A percentile compares a stretch with the other conserved stretches of the same genome.
phyloP scores from a whole-genome alignment of 176 grass and related monocot genomes.

The Cenchrus fungigraminus region DNA sequence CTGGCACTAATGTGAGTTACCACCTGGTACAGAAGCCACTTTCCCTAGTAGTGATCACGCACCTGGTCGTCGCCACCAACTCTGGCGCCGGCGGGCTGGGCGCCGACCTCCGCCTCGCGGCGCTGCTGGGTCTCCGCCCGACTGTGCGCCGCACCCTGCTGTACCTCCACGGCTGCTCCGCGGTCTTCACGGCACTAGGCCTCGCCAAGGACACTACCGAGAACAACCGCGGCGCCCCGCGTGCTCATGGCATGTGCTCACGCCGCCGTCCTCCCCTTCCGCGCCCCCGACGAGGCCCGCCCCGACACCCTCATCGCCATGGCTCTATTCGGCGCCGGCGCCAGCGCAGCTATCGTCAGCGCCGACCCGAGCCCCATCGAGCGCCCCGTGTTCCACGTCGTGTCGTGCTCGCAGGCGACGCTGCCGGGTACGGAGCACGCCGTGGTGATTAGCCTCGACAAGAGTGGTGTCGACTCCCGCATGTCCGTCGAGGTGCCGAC shows the following conservation, averaged over 20 bases:
- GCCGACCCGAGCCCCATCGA: slow-evolving; percentile 44
- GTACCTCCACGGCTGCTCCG: slow-evolving; percentile 41
- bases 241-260: slow-evolving; percentile 51
- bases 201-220: slow-evolving; percentile 60
- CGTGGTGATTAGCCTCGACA: background rate
- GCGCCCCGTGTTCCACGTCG: slow-evolving; percentile 47
- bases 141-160: slow-evolving; percentile 36
- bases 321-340: slow-evolving; percentile 50
- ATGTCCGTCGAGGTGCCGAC: slow-evolving; percentile 43
- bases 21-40: no score
- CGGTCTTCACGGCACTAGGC: slow-evolving; percentile 33
- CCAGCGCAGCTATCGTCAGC: slow-evolving; percentile 48
- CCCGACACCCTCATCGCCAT: slow-evolving; percentile 39
- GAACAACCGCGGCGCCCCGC: slow-evolving; percentile 51
- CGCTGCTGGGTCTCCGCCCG: slow-evolving; percentile 42
- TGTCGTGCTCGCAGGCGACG: slow-evolving; percentile 30
- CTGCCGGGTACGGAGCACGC: slow-evolving; percentile 29
- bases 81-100: slow-evolving; percentile 45
- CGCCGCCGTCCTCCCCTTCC: slow-evolving; percentile 32
- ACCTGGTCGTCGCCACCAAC: slow-evolving; percentile 50
- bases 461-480: slow-evolving; percentile 34
- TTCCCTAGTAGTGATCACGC: slow-evolving; percentile 30
- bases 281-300: slow-evolving; percentile 29
- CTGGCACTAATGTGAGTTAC: no score
- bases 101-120: slow-evolving; percentile 37